Evolutionary conservation across 2,329 filamentous ascomycete genomes (phyloP), one percentile per base, ranked within the genome.

Genomic region (Karstenula rhodostoma): DNA sequence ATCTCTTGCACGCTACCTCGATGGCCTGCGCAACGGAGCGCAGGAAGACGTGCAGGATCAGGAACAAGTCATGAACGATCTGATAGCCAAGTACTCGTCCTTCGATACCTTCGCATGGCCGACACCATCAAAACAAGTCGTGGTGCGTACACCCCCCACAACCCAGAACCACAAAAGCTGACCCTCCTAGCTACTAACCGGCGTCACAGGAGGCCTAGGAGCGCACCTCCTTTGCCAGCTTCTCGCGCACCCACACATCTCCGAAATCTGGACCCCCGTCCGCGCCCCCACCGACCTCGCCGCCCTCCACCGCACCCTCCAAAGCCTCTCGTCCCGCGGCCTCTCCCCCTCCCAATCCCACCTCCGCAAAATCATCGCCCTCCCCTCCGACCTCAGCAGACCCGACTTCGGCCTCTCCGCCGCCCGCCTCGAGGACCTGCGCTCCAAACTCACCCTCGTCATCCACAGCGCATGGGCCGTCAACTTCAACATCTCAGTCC

Each of bases 131-230:
- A 58, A 64, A 7, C 61, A 66, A n/a, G 64, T 66, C 29, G 57
- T 66, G 22, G 64, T 66, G 62, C 58, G 64, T 58, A 27, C 4
- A 5, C 13, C 6, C 19, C 25, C 22, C 6, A 15, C 48, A 7
- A 55, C 47, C 70, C 40, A 12, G 6, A 3, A 13, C 3, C 9
- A 4, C 7, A 40, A 6, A 40, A 5, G 6, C 52, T 54, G 52
- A 49, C 46, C 9, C 25, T 12, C 58, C 59, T 37, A 79, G 72
- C 74, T 88, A 1, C 72, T 91, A 3, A 91, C 89, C 0, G 89
- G 89, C 1, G 84, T 85, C 0, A 91, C 89, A 0, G 89, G 89
- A 0, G 88, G 87, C 1, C 79, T 91, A 0, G 89, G 89, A 1
- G 81, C 86, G 0, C 87, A 89, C 64, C 77, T 89, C 1, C 79